Base-by-base conservation (phyloP, 2,329 filamentous ascomycete species). In the Aotearoamyces nothofagi region DNA sequence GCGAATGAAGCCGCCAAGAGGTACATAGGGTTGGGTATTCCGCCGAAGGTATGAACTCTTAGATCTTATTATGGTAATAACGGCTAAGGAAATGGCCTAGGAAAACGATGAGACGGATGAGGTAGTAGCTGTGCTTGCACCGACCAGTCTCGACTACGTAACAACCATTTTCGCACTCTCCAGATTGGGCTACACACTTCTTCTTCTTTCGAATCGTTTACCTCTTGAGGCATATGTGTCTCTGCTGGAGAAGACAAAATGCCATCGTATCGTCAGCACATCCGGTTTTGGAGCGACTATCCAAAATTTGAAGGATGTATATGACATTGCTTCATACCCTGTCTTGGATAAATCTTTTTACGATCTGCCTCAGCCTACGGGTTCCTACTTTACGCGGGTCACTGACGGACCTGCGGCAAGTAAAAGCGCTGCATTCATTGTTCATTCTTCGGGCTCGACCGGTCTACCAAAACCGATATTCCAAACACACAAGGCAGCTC, bases 391-490 rank as follows among this genome's bases (percentile, higher is more conserved):
- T 20, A 26, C 12, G 9, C 12, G 26, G 5, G 5, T 15, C 9
- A 5, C 14, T 60, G 29, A 61, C 9, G 39, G 47, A 8, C 31
- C 31, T 5, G 31, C 34, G 2, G 26, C 11, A 5, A 45, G 45
- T 11, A 44, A 43, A n/a, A 33, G 31, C 15, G 33, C 30, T 15
- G 25, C 33, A 17, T 43, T 40, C 26, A 51, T 52, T n/a, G 51
- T 50, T 4, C 40, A 45, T 16, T 9, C 41, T 14, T 39, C 41
- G 15, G 69, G 71, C 5, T 69, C 63, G 0, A 61, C 72, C 0
- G 69, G 70, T 0, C 52, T 75, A 0, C 71, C 71, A 0, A 76
- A 75, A 35, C 69, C 70, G 0, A 73, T 77, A 25, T 62, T 56
- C 33, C 56, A 63, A 24, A 63, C 58, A 3, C 60, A 69, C 29